Evolutionary conservation across 257 asterid genomes (phyloP), one percentile per base, ranked within the genome.

Genomic region (Solanum phureja): DNA sequence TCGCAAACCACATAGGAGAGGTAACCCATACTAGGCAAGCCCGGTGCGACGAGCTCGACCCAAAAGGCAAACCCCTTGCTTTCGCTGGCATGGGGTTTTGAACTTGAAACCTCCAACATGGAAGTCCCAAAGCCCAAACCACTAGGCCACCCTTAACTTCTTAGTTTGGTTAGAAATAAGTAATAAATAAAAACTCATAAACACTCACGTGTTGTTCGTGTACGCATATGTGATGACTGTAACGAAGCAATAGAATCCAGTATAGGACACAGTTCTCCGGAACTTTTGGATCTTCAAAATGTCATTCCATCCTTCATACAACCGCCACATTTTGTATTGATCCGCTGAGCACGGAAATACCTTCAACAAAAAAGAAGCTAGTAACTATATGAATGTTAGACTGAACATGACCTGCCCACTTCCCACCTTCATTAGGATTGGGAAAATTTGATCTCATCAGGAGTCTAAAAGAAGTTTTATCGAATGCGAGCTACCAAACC

Each of bases 261-360:
- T 85, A 85, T 93, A 97, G 11, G 98, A 95, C 72, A 96, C 98
- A 29, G 90, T 21, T 88, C 99, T 93, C 37, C 99, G 92, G 83
- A 97, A 93, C 90, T 93, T 97, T 94, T 97, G 99, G 87, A 97
- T 95, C 90, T 93, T 97, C 90, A 95, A 87, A 89, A 97, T 91
- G 49, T 95, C 98, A 23, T 88, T 90, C 91, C 95, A 94, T 38
- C 93, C 93, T 4, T 94, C 94, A 69, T 79, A 79, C 40, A 92
- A 92, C 11, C 92, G 89, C 89, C 92, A 89, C 94, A 92, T 92
- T 44, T 86, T 93, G 89, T 89, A 38, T 86, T 89, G 69, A 64
- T 66, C 31, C 58, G 29, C 82, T 68, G 75, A 86, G 86, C 79
- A 86, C 24, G 71, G 27, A 86, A 86, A 49, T 38, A 46, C 34